Evolutionary conservation across 1,139 yeast genomes (phyloP).

Genomic region (Dujonia santamariae): DNA sequence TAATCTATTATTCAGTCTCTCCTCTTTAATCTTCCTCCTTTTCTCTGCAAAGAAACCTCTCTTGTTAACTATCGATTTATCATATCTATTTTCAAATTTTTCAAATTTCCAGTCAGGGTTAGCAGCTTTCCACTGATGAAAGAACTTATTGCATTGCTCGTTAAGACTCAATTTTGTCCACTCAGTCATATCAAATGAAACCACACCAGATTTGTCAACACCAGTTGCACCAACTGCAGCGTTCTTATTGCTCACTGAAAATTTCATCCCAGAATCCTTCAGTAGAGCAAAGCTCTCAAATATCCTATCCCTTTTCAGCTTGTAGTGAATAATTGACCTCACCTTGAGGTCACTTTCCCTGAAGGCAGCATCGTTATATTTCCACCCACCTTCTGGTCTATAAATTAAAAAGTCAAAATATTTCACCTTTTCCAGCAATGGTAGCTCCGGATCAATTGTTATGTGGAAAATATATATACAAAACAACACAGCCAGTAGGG

Average conservation of each 20-base stretch:
- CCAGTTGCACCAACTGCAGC: background rate
- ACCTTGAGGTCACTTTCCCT: constrained; percentile 15
- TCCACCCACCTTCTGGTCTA: no score
- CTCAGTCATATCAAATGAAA: constrained; percentile 11
- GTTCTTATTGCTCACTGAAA: background rate
- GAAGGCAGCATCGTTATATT: constrained; percentile 10
- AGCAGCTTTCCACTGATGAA: constrained; percentile 17
- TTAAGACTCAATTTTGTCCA: constrained; percentile 13
- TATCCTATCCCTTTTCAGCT: constrained; percentile 24
- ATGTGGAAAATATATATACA: no score
- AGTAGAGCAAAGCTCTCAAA: constrained; percentile 1
- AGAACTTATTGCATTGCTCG: constrained; percentile 29
- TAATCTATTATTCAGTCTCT: constrained; percentile 8
- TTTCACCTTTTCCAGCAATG: no score
- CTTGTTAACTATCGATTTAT: constrained; percentile 28
- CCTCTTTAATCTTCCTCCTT: constrained; percentile 9
- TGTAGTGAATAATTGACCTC: constrained; percentile 24
- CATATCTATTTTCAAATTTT: constrained; percentile 18
- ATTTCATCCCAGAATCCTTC: background rate
- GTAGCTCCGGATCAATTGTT: no score
- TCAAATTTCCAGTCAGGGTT: constrained; percentile 27
- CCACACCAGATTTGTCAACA: no score
- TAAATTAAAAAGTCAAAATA: no score
- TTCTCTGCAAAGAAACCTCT: constrained; percentile 15
- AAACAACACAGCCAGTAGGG: no score